A percentile compares a stretch with the other conserved stretches of the same genome.
Conservation (phyloP, 768 basidiomycete genomes). For the Guyanaporus albipodus region DNA sequence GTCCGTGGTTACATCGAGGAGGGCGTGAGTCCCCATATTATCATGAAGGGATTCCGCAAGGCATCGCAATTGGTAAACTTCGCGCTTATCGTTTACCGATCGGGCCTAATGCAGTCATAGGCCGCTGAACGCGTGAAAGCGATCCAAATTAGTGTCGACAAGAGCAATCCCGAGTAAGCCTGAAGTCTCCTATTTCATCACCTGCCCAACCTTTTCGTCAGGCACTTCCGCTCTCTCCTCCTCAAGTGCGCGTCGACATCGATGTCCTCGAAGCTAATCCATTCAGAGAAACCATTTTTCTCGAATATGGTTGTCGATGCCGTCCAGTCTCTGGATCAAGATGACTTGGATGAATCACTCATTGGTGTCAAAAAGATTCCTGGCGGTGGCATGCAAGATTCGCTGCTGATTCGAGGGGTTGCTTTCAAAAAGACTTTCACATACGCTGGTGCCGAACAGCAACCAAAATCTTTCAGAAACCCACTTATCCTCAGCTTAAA, state of each 20-base stretch:
- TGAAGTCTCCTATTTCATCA: background rate
- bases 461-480: slow-evolving; percentile 87
- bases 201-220: slow-evolving; percentile 31
- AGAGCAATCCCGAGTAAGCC: slow-evolving; percentile 81
- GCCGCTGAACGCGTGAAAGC: slow-evolving; percentile 83
- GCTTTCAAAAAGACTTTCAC: slow-evolving; percentile 99
- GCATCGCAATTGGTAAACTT: slow-evolving; percentile 76
- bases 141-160: slow-evolving; percentile 87
- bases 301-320: slow-evolving; percentile 99
- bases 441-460: slow-evolving; percentile 98
- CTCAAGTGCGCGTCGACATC: slow-evolving; percentile 97
- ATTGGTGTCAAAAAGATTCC: slow-evolving; percentile 98
- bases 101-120: slow-evolving; percentile 37
- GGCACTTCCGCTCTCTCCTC: slow-evolving; percentile 89
- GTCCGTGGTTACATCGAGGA: slow-evolving; percentile 90
- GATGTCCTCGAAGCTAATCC: slow-evolving; percentile 99
- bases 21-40: slow-evolving; percentile 94
- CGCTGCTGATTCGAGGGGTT: slow-evolving; percentile 82
- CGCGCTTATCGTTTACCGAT: slow-evolving; percentile 1
- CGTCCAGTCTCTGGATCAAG: slow-evolving; percentile 86
- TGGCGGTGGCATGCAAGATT: slow-evolving; percentile 97
- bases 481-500: slow-evolving; percentile 93
- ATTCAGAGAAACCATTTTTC: slow-evolving; percentile 98
- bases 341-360: slow-evolving; percentile 90
- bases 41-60: slow-evolving; percentile 93